Conservation (phyloP, 2,329 filamentous ascomycete genomes). For the Calonectria ilicicola region DNA sequence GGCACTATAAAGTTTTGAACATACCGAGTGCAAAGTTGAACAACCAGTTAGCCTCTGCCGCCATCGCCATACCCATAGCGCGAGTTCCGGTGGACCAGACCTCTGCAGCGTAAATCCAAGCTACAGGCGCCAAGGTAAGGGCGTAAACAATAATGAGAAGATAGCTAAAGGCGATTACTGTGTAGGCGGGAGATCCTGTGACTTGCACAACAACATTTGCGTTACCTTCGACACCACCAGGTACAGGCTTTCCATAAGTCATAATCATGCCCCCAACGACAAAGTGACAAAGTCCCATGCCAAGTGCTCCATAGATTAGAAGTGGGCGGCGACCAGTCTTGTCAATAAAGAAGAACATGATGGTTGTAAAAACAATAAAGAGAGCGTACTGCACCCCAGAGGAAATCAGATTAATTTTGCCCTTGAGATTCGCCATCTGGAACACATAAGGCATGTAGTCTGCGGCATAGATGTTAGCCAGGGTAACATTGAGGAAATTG, state of each 20-base stretch:
- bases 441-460: conserved; percentile 60
- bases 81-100: conserved; percentile 55
- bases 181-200: conserved; percentile 62
- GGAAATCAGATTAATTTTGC: conserved; percentile 60
- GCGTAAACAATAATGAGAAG: conserved; percentile 54
- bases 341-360: conserved; percentile 63
- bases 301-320: conserved; percentile 64
- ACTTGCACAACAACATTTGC: conserved; percentile 24
- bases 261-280: conserved; percentile 62
- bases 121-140: conserved; percentile 55
- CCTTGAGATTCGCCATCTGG: conserved; percentile 42
- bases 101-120: conserved; percentile 59
- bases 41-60: conserved; percentile 41
- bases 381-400: conserved; percentile 65
- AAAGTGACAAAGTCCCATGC: conserved; percentile 58
- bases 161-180: conserved; percentile 72
- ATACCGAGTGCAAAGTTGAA: conserved; percentile 40
- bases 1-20: background rate
- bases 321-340: conserved; percentile 70
- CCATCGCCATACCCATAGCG: conserved; percentile 51
- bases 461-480: background rate
- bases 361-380: conserved; percentile 60
- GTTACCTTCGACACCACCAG: conserved; percentile 58
- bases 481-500: too few species aligned
- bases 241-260: conserved; percentile 53